Base-by-base conservation (phyloP, 257 asterid genomes). In the Solanum dulcamara region DNA sequence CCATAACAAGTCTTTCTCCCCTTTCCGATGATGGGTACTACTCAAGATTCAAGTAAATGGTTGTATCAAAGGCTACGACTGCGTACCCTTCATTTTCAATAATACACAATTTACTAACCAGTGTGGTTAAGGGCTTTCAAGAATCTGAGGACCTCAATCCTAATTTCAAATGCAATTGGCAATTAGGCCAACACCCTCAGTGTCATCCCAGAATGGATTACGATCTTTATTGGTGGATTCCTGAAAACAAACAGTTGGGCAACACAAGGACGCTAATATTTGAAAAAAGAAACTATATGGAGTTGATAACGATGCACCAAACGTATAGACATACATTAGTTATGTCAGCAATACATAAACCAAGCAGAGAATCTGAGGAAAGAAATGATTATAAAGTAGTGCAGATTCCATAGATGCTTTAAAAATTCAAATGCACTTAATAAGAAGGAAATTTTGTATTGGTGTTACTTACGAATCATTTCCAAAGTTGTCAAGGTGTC, bases 391-490 rank as follows among this genome's bases (percentile, higher is more conserved):
- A 71, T 15, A 46, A 46, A 44, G 82, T 28, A 44, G 51, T 26
- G 4, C 24, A 10, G 42, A 79, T 26, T 1, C 38, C 40, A 26
- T 48, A 28, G 40, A 46, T 77, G 83, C 64, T 48, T 17, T 48
- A 30, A 79, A 51, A 79, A 30, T 48, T 30, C 30, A 79, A 79
- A 79, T 48, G 64, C 83, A 48, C 20, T 79, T 17, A 33, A 48
- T 66, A 79, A 46, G 42, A 46, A 79, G 66, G 83, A 17, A 70
- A 3, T 79, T 79, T 48, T 50, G 44, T 79, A 50, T 48, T 17
- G 64, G 44, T 30, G 66, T 87, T 81, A 88, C 99, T 93, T 94
- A 96, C 99, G 98, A 93, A 86, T 89, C 91, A 87, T 89, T 95
- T 53, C 71, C 90, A 75, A 96, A 95, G 87, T 89, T 92, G 81